Base-by-base conservation (phyloP, 257 asterid genomes). In the Plantago elongata region DNA sequence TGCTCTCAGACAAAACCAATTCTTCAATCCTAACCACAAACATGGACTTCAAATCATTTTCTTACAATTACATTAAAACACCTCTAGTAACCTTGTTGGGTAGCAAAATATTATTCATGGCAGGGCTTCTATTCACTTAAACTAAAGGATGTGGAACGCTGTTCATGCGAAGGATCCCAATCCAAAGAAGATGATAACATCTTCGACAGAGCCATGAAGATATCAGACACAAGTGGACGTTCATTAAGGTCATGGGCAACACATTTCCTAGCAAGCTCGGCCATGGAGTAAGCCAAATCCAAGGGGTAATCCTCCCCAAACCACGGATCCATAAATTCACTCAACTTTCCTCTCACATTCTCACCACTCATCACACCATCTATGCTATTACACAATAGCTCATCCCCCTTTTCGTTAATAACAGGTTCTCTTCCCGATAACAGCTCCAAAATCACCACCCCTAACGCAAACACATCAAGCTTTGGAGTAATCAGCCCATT, bases 131-230 rank as follows among this genome's bases (percentile, higher is more conserved):
- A 66, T 37, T 64, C 64, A 13, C 73, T 64, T 66, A 40, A 54
- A 51, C 69, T 58, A 34, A 65, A 15, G 11, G 84, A 81, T 54
- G 74, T 63, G 1, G 78, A 71, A 16, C 43, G 57, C 14, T 72
- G 60, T 17, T 79, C 77, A 14, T 66, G 71, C 4, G 86, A 77
- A 40, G 86, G 84, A 74, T 81, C 86, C 84, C 92, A 84, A 16
- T 84, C 92, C 77, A 79, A 17, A 22, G 81, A 73, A 9, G 78
- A 65, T 1, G 80, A 72, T 11, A 71, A 72, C 15, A 84, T 67
- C 62, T 71, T 71, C 22, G 92, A 79, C 6, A 84, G 71, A 17
- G 64, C 71, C 68, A 77, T 15, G 14, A 79, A 57, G 10, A 84
- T 63, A 49, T 82, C 75, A 8, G 78, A 55, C 42, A 79, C 74